Percentiles rank a stretch among this genome's conserved stretches.
phyloP scores from a whole-genome alignment of 305 asterid genomes.

The Monarda citriodora region DNA sequence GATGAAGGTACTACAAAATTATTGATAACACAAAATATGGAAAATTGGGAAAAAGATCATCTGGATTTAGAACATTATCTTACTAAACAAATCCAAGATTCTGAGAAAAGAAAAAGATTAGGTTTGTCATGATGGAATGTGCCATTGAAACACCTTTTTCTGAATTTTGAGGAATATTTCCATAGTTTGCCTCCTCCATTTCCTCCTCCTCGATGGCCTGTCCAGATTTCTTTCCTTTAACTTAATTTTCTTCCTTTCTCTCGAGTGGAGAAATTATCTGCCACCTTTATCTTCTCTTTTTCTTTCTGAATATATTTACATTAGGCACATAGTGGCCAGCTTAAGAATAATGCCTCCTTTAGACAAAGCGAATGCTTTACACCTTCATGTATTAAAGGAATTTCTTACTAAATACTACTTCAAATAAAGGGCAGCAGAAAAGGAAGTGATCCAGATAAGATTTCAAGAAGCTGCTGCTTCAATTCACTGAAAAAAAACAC shows the following conservation, averaged over 20 bases:
- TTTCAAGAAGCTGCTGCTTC: slow-evolving; percentile 3
- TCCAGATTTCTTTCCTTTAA: too few species aligned
- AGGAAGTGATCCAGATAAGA: not conserved
- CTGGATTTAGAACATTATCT: not conserved
- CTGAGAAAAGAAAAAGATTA: slow-evolving; percentile 25
- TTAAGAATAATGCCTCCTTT: slow-evolving; percentile 18
- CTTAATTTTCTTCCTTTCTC: not conserved
- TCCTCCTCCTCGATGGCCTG: too few species aligned
- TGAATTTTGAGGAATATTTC: slow-evolving; percentile 14
- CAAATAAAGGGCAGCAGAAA: not conserved
- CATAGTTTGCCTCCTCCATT: too few species aligned
- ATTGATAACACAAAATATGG: too few species aligned
- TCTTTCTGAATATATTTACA: not conserved
- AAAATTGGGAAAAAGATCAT: too few species aligned
- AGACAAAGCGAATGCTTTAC: slow-evolving; percentile 29
- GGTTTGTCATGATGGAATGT: slow-evolving; percentile 41
- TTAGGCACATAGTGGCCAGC: slow-evolving; percentile 18
- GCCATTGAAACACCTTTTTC: slow-evolving; percentile 28
- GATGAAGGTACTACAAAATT: too few species aligned
- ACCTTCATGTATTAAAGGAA: not conserved
- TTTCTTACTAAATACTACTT: not conserved
- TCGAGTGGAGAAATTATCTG: not conserved
- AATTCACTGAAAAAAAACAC: not conserved
- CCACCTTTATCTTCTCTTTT: not conserved
- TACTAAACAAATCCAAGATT: slow-evolving; percentile 29